Evolutionary conservation across 83 land plant species (phyloP).

Genomic region (Diphasiastrum complanatum): DNA sequence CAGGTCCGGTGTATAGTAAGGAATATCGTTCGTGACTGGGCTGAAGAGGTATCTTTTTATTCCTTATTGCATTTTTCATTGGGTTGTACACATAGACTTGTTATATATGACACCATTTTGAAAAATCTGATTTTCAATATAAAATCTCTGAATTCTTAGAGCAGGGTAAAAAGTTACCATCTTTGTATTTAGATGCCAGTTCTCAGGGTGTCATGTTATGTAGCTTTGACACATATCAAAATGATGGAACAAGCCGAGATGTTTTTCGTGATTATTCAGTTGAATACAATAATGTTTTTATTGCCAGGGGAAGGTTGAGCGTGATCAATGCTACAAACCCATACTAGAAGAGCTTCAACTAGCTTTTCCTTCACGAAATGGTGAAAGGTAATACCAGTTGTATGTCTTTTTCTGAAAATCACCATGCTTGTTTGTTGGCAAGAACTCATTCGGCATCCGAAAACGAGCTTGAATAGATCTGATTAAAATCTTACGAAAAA

Average conservation of each 20-base stretch:
- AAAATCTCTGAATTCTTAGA: no score
- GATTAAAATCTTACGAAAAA: no score
- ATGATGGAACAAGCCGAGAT: no score
- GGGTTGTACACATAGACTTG: not conserved
- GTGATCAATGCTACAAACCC: constrained; percentile 89
- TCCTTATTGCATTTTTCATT: not conserved
- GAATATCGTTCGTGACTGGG: constrained; percentile 97
- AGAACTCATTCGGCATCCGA: no score
- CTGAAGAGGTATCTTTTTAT: constrained; percentile 60
- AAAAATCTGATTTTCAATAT: not conserved
- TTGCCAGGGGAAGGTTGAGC: constrained; percentile 68
- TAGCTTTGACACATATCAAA: no score
- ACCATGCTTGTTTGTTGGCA: no score
- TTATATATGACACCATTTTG: not conserved
- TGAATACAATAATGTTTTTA: no score
- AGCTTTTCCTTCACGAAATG: constrained; percentile 54
- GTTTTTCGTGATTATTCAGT: not conserved
- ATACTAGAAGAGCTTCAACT: constrained; percentile 79
- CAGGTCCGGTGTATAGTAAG: constrained; percentile 92
- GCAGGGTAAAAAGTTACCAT: no score
- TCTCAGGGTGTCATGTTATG: no score
- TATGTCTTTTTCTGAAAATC: no score
- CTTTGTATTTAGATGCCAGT: no score
- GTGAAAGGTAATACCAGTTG: constrained; percentile 43
- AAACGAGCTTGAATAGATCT: no score